Conservation (phyloP, 352 stramenopile species). For the Phytopythium kandeliae region DNA sequence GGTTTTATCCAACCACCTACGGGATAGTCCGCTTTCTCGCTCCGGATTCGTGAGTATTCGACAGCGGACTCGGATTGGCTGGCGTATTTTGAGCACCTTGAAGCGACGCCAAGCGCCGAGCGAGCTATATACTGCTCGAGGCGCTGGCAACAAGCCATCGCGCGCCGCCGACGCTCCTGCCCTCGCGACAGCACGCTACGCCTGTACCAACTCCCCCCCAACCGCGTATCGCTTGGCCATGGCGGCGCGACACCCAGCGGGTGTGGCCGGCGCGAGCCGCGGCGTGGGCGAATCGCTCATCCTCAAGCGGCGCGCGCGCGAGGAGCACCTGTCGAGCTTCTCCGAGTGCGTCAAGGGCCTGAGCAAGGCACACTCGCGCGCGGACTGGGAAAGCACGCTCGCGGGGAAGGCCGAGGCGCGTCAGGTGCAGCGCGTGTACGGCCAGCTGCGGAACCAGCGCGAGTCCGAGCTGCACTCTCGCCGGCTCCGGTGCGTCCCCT, state of each 20-base stretch:
- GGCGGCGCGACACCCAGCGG: slow-evolving; percentile 1
- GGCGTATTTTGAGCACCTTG: neutral
- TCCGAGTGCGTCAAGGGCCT: slow-evolving; percentile 44
- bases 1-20: neutral
- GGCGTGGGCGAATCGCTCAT: slow-evolving; percentile 69
- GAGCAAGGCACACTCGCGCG: slow-evolving; percentile 42
- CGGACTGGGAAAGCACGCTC: slow-evolving; percentile 68
- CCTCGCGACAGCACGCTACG: too few relatives aligned
- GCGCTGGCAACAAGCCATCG: neutral
- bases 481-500: slow-evolving; percentile 27
- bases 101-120: neutral
- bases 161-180: neutral
- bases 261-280: slow-evolving; percentile 16
- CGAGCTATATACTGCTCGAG: neutral
- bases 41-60: neutral
- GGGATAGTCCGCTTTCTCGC: neutral
- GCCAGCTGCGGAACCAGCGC: slow-evolving; percentile 64
- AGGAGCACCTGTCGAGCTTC: slow-evolving; percentile 56
- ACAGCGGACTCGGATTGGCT: too few relatives aligned
- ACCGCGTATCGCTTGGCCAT: neutral
- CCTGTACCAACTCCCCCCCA: too few relatives aligned
- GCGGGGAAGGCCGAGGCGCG: slow-evolving; percentile 42
- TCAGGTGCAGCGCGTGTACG: slow-evolving; percentile 35
- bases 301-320: slow-evolving; percentile 63
- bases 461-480: slow-evolving; percentile 67